Conservation (phyloP, 108 stramenopile species). For the Cyclotella cryptica region DNA sequence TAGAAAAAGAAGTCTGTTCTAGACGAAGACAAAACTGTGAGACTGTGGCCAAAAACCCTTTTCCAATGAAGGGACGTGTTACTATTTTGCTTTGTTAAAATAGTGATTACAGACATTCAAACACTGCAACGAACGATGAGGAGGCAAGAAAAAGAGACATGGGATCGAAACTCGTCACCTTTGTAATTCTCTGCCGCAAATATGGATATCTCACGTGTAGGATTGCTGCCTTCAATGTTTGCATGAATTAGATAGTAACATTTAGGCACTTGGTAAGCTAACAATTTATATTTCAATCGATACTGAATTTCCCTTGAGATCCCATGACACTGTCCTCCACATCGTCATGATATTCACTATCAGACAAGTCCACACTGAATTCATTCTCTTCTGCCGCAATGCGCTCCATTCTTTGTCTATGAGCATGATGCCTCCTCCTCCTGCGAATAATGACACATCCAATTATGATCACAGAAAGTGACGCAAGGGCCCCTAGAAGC, state of each 20-base stretch:
- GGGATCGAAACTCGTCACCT: too few relatives aligned
- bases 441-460: conserved; percentile 11
- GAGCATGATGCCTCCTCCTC: neutral
- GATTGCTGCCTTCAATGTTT: too few relatives aligned
- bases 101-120: too few relatives aligned
- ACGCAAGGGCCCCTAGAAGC: conserved; percentile 1
- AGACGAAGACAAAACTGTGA: too few relatives aligned
- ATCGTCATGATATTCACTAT: conserved; percentile 6
- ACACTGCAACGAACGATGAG: too few relatives aligned
- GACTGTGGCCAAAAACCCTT: too few relatives aligned
- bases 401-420: neutral
- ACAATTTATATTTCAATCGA: conserved; percentile 1
- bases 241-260: too few relatives aligned
- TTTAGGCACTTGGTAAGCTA: neutral
- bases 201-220: too few relatives aligned
- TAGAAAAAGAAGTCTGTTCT: neutral
- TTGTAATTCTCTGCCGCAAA: too few relatives aligned
- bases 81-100: too few relatives aligned
- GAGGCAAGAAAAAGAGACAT: too few relatives aligned
- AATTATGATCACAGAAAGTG: neutral
- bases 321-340: conserved; percentile 7
- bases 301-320: conserved; percentile 7
- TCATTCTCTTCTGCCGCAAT: conserved; percentile 17
- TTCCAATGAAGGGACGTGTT: too few relatives aligned
- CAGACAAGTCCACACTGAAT: conserved; percentile 12